phyloP scores from a whole-genome alignment of 106 monocot species.

The Ottelia alismoides region DNA sequence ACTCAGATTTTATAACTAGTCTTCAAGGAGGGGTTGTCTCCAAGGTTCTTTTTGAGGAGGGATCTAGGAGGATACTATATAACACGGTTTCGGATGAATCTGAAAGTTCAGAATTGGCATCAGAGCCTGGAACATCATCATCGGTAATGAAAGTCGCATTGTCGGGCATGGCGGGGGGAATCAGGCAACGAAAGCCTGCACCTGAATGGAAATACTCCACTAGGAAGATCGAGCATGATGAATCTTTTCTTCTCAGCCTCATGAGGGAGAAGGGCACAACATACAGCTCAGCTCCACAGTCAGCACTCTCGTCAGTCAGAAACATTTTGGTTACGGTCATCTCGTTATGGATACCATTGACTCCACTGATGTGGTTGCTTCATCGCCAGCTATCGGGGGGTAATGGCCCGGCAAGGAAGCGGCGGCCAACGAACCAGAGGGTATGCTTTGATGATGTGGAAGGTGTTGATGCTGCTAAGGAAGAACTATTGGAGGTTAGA shows the following conservation, averaged over 20 bases:
- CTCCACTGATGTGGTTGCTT: slow-evolving; percentile 86
- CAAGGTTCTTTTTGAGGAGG: slow-evolving; percentile 74
- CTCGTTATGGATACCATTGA: slow-evolving; percentile 75
- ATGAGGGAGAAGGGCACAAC: slow-evolving; percentile 70
- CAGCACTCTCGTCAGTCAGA: slow-evolving; percentile 33
- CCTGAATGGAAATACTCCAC: slow-evolving; percentile 59
- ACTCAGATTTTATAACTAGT: slow-evolving; percentile 56
- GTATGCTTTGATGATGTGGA: slow-evolving; percentile 83
- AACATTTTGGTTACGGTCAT: slow-evolving; percentile 50
- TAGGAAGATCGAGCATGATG: slow-evolving; percentile 75
- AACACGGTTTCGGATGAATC: slow-evolving; percentile 15
- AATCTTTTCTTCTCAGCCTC: slow-evolving; percentile 63
- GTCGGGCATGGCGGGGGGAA: background rate
- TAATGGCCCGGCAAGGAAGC: slow-evolving; percentile 57
- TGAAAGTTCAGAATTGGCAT: background rate
- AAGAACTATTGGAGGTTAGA: slow-evolving; percentile 83
- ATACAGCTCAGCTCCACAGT: slow-evolving; percentile 79
- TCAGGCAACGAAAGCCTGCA: slow-evolving; percentile 7
- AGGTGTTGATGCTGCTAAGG: slow-evolving; percentile 92
- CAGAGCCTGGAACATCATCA: background rate
- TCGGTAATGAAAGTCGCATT: background rate
- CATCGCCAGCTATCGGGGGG: slow-evolving; percentile 64
- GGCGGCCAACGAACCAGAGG: slow-evolving; percentile 37
- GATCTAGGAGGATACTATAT: slow-evolving; percentile 63
- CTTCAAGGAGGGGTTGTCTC: slow-evolving; percentile 43